Conservation (phyloP, 257 asterid genomes). For the Parsonsia alboflavescens region DNA sequence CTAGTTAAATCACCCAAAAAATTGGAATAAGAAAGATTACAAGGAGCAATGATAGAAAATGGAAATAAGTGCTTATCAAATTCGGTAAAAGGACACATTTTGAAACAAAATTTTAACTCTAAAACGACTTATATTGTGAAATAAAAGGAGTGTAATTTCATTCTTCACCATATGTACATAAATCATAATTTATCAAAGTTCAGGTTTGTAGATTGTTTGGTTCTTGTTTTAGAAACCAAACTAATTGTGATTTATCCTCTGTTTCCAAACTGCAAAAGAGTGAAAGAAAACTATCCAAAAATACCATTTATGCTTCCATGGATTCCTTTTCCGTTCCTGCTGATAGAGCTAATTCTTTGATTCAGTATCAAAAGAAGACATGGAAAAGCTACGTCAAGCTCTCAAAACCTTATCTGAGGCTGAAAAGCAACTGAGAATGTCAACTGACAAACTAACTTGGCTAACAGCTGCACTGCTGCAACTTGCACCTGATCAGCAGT, state of each 20-base stretch:
- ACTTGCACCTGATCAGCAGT: conserved; percentile 93
- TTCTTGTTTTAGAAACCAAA: not conserved
- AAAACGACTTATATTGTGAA: too few species aligned
- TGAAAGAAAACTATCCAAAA: not conserved
- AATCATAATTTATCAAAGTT: not conserved
- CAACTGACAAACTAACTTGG: conserved; percentile 88
- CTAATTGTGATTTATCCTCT: conserved; percentile 4
- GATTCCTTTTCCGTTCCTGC: conserved; percentile 6
- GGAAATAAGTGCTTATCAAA: too few species aligned
- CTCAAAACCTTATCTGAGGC: conserved; percentile 91
- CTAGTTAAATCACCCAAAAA: too few species aligned
- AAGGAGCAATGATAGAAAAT: too few species aligned
- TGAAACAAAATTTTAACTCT: too few species aligned
- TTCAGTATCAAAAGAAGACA: conserved; percentile 79
- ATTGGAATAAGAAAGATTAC: too few species aligned
- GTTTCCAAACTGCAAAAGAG: conserved; percentile 8
- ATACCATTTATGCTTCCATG: not conserved
- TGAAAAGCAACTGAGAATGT: conserved; percentile 90
- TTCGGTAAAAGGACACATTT: too few species aligned
- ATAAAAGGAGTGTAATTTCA: not conserved
- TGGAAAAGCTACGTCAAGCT: conserved; percentile 93
- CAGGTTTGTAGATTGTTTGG: not conserved
- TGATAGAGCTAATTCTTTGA: conserved; percentile 8
- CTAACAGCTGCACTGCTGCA: conserved; percentile 92
- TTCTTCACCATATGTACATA: not conserved